Percentiles rank a stretch among this genome's conserved stretches.
Evolutionary conservation across 768 basidiomycete genomes (phyloP).

Genomic region (Trametes elegans): DNA sequence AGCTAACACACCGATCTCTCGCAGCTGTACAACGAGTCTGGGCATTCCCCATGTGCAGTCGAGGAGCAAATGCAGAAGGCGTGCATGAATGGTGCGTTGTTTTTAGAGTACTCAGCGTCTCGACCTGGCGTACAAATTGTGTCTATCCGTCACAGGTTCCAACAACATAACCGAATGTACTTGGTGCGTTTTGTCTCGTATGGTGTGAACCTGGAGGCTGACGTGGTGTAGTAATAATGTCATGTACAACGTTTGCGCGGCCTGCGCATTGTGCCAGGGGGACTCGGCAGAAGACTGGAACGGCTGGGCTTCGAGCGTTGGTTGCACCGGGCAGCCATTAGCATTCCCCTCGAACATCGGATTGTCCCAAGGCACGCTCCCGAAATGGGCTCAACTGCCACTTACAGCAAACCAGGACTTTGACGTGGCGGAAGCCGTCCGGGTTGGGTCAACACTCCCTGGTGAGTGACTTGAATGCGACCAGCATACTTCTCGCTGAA

Average conservation of each 20-base stretch:
- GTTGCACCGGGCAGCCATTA: background rate
- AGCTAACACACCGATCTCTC: background rate
- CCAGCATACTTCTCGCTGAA: no score
- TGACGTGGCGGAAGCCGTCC: constrained; percentile 1
- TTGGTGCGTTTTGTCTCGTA: background rate
- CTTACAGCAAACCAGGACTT: constrained; percentile 3
- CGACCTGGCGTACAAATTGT: background rate
- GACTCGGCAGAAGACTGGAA: background rate
- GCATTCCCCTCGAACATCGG: constrained; percentile 1
- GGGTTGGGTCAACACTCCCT: background rate
- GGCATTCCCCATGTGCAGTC: constrained; percentile 9
- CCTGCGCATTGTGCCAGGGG: background rate
- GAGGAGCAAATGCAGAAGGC: background rate
- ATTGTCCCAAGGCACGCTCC: background rate
- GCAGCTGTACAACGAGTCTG: constrained; percentile 14
- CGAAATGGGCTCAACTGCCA: constrained; percentile 10
- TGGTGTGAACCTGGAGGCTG: background rate
- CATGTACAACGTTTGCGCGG: constrained; percentile 10
- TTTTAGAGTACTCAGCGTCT: no score
- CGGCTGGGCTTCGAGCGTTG: background rate
- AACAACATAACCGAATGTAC: background rate
- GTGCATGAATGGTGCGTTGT: background rate
- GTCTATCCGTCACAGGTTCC: background rate
- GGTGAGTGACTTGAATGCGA: no score
- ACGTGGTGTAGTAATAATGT: constrained; percentile 2